Evolutionary conservation across 352 stramenopile genomes (phyloP).

Genomic region (Pythium volutum): DNA sequence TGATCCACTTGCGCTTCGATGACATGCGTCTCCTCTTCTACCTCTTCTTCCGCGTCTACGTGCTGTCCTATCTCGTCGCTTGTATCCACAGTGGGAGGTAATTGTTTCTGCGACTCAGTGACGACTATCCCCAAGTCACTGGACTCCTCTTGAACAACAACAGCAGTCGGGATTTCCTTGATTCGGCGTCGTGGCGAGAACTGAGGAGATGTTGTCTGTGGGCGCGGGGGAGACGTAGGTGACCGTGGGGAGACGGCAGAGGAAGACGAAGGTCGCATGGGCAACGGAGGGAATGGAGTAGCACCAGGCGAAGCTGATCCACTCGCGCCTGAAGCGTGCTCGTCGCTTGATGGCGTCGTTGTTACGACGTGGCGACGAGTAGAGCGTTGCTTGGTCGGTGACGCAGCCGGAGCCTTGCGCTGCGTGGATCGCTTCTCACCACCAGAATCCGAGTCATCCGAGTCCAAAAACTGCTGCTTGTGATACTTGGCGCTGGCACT

Average conservation of each 20-base stretch:
- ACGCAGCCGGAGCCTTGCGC: neutral
- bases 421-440: neutral
- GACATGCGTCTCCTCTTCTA: neutral
- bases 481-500: constrained; percentile 37
- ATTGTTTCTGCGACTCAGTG: neutral
- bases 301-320: neutral
- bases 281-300: neutral
- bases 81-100: neutral
- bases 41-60: too few relatives aligned
- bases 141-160: neutral
- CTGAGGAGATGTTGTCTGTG: neutral
- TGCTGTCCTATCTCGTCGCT: neutral
- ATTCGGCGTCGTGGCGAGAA: constrained; percentile 13
- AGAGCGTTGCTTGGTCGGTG: neutral
- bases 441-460: constrained; percentile 31
- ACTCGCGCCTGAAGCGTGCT: neutral
- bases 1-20: neutral
- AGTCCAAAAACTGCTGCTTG: constrained; percentile 76
- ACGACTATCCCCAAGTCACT: neutral
- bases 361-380: neutral
- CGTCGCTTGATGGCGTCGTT: constrained; percentile 1
- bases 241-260: neutral
- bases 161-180: neutral
- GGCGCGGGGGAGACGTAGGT: neutral
- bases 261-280: neutral